These are phyloP conservation scores for Isatis lusitanica DNA, from an alignment of 441 rosid species.

Conservation along the genomic window DNA sequence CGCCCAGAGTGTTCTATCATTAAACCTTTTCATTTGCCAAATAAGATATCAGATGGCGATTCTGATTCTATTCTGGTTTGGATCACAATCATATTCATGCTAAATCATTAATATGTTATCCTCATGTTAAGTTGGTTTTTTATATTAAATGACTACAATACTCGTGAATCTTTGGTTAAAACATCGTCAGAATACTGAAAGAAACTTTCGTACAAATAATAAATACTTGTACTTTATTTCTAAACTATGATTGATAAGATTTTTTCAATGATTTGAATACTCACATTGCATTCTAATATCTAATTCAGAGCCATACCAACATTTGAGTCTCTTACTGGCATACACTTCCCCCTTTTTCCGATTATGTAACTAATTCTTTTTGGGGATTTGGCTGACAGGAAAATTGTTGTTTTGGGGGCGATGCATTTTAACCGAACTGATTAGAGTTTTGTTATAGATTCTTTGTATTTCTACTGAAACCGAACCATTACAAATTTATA, in stretches of 20 bases:
- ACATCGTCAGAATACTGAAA: not conserved
- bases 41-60: slow-evolving; percentile 5
- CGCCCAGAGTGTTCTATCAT: slow-evolving; percentile 16
- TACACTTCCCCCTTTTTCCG: too few species aligned
- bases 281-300: not conserved
- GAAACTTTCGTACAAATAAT: slow-evolving; percentile 25
- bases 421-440: not conserved
- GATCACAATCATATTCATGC: slow-evolving; percentile 4
- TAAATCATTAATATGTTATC: not conserved
- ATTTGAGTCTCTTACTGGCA: not conserved
- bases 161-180: slow-evolving; percentile 13
- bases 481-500: not conserved
- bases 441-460: not conserved
- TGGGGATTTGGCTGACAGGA: not conserved
- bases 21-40: not conserved
- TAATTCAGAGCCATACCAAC: not conserved
- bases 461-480: not conserved
- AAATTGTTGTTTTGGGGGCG: not conserved
- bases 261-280: not conserved
- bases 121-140: not conserved
- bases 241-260: not conserved
- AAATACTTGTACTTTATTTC: slow-evolving; percentile 5
- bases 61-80: slow-evolving; percentile 9
- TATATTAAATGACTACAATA: not conserved
- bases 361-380: too few species aligned